Evolutionary conservation across 1,139 yeast species (phyloP).

Genomic region (Blastobotrys serpentis): DNA sequence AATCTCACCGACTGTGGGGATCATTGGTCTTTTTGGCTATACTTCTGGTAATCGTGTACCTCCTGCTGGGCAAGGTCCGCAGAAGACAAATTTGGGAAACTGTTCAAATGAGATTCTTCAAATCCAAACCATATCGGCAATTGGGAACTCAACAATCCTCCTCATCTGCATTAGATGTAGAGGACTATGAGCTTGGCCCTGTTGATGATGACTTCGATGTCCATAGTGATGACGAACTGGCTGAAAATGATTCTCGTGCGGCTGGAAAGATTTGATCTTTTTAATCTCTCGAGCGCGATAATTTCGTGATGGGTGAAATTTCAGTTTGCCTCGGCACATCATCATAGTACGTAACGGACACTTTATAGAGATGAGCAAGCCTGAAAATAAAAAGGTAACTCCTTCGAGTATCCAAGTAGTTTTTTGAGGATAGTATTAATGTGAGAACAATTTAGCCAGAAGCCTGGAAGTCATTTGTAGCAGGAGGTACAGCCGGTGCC

Average conservation of each 20-base stretch:
- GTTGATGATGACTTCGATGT: slow-evolving; percentile 90
- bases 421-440: background rate
- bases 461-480: slow-evolving; percentile 71
- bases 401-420: background rate
- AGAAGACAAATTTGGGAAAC: slow-evolving; percentile 35
- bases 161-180: slow-evolving; percentile 14
- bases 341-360: background rate
- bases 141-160: slow-evolving; percentile 5
- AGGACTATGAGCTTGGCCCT: slow-evolving; percentile 54
- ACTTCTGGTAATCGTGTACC: slow-evolving; percentile 45
- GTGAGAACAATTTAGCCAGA: slow-evolving; percentile 27
- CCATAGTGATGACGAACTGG: slow-evolving; percentile 87
- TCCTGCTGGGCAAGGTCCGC: slow-evolving; percentile 49
- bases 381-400: background rate
- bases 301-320: background rate
- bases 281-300: background rate
- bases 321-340: background rate
- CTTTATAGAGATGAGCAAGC: slow-evolving; percentile 2
- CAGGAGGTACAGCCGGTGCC: slow-evolving; percentile 95
- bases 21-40: slow-evolving; percentile 49
- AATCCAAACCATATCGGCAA: slow-evolving; percentile 11
- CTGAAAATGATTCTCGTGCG: slow-evolving; percentile 80
- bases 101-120: slow-evolving; percentile 23
- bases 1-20: slow-evolving; percentile 58
- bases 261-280: background rate